Percentiles rank a stretch among this genome's conserved stretches.
Conservation (phyloP, 495 filamentous ascomycete genomes). For the Niebla homalea region DNA sequence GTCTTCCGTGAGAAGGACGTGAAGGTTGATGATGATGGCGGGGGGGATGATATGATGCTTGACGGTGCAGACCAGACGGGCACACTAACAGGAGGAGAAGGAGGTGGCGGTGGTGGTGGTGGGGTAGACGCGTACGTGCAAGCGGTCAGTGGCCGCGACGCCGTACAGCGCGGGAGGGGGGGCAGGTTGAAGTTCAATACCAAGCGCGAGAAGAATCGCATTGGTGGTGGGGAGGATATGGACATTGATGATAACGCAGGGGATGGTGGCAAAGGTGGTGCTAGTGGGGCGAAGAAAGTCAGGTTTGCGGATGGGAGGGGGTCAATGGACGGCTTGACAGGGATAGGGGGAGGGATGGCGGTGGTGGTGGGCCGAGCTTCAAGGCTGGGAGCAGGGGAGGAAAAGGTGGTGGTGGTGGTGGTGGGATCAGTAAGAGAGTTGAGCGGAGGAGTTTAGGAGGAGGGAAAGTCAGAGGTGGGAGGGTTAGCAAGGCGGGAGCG, state of each 20-base stretch:
- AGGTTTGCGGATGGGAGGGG: conserved; percentile 29
- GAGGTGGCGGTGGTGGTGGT: conserved; percentile 22
- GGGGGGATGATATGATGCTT: conserved; percentile 16
- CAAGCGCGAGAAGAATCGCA: conserved; percentile 54
- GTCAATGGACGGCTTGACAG: conserved; percentile 59
- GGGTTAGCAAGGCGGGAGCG: conserved; percentile 2
- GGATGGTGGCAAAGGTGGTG: conserved; percentile 16
- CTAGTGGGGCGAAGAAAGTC: conserved; percentile 17
- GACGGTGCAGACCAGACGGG: not conserved
- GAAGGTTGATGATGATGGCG: conserved; percentile 36
- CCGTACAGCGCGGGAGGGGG: conserved; percentile 63
- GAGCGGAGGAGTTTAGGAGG: conserved; percentile 12
- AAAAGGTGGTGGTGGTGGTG: conserved; percentile 8
- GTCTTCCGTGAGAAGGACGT: conserved; percentile 49
- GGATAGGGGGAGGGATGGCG: conserved; percentile 28
- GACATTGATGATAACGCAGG: conserved; percentile 18
- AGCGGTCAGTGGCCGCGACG: conserved; percentile 75
- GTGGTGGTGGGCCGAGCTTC: conserved; percentile 8
- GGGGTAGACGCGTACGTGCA: conserved; percentile 86
- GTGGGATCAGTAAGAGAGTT: conserved; percentile 20
- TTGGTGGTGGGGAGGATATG: conserved; percentile 42
- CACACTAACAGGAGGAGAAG: not conserved
- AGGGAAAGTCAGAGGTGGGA: conserved; percentile 3
- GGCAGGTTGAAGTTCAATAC: conserved; percentile 82
- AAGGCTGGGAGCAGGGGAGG: conserved; percentile 1